Percentiles rank a stretch among this genome's conserved stretches.
Conservation (phyloP, 2,329 filamentous ascomycete species). For the Fusarium stilboides region DNA sequence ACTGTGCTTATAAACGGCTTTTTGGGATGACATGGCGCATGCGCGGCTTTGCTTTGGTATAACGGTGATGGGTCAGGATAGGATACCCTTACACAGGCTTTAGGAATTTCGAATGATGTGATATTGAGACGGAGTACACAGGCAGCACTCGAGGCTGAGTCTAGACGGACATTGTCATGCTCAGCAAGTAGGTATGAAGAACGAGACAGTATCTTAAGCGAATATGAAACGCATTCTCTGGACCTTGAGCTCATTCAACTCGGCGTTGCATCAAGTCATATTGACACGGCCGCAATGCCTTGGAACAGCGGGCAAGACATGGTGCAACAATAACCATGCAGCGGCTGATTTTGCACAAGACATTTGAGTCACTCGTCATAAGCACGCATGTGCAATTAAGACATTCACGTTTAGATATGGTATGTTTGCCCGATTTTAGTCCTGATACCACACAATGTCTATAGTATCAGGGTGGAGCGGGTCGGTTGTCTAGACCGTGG, state of each 20-base stretch:
- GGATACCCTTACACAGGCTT: constrained; percentile 29
- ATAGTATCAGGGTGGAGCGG: constrained; percentile 76
- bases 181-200: not conserved
- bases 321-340: constrained; percentile 5
- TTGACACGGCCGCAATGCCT: constrained; percentile 13
- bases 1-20: constrained; percentile 31
- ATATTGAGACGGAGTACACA: constrained; percentile 8
- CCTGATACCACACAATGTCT: constrained; percentile 70
- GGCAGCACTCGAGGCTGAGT: constrained; percentile 23
- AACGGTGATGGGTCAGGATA: constrained; percentile 15
- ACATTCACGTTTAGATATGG: constrained; percentile 14
- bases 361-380: constrained; percentile 16
- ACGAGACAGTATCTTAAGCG: constrained; percentile 10
- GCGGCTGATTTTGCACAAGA: not conserved
- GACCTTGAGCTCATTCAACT: not conserved
- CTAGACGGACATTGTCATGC: not conserved
- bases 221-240: not conserved
- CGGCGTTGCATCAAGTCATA: constrained; percentile 7
- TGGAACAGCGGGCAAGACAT: constrained; percentile 16
- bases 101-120: constrained; percentile 9
- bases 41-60: constrained; percentile 29
- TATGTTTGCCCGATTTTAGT: constrained; percentile 73
- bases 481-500: constrained; percentile 77
- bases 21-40: constrained; percentile 40
- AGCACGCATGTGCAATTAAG: constrained; percentile 8